phyloP scores from a whole-genome alignment of 345 rosid species.

The Bruguiera sexangula region DNA sequence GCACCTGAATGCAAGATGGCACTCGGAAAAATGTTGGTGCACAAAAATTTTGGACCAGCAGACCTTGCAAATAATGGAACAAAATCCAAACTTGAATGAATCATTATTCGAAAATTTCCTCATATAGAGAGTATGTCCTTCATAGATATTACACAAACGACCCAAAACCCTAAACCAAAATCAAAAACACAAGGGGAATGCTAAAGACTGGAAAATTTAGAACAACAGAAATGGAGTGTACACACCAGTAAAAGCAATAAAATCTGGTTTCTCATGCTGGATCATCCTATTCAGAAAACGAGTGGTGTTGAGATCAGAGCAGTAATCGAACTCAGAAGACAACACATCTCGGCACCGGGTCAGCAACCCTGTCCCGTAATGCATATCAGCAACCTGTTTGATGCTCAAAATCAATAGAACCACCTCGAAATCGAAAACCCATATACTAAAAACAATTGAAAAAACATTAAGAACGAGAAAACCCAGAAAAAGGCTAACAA shows the following conservation, averaged over 20 bases:
- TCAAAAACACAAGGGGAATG: neutral
- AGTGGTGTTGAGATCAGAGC: conserved; percentile 89
- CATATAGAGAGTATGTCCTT: too few species aligned
- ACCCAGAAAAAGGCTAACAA: neutral
- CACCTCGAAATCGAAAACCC: neutral
- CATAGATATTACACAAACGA: too few species aligned
- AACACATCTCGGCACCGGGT: conserved; percentile 78
- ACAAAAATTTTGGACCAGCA: too few species aligned
- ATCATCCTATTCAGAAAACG: conserved; percentile 65
- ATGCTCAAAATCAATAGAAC: neutral
- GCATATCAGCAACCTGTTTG: conserved; percentile 86
- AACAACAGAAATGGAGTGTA: neutral
- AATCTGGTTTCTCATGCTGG: conserved; percentile 71
- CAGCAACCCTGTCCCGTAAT: conserved; percentile 64
- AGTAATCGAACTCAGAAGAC: conserved; percentile 45
- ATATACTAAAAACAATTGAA: neutral
- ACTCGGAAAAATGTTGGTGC: too few species aligned
- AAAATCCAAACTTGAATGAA: too few species aligned
- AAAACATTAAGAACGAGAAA: neutral
- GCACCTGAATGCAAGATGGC: too few species aligned
- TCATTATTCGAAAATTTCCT: too few species aligned
- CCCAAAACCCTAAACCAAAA: too few species aligned
- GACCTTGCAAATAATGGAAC: too few species aligned
- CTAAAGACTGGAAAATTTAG: neutral
- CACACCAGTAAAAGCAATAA: conserved; percentile 76